Conservation (phyloP, 169 alveolate genomes). For the Plasmodium relictum region DNA sequence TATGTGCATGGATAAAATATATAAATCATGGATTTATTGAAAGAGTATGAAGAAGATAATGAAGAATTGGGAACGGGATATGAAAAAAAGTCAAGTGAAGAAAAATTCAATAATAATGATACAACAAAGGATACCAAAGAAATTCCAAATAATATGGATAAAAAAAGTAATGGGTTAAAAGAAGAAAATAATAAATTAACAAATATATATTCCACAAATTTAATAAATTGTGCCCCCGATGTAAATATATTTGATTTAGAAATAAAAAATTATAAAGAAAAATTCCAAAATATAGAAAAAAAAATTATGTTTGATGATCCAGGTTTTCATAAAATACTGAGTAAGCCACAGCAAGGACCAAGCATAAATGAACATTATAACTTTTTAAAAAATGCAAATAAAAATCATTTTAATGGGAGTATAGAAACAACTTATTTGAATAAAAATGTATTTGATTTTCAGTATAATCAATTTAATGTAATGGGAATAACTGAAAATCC, state of each 20-base stretch:
- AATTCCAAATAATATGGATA: neutral
- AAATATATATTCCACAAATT: slow-evolving; percentile 37
- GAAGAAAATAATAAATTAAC: slow-evolving; percentile 1
- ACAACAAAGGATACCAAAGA: slow-evolving; percentile 1
- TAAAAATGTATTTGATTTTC: slow-evolving; percentile 75
- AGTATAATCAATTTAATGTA: slow-evolving; percentile 69
- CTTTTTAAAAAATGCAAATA: slow-evolving; percentile 74
- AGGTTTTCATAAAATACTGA: slow-evolving; percentile 44
- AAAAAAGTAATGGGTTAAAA: slow-evolving; percentile 2
- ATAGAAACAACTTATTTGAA: slow-evolving; percentile 67
- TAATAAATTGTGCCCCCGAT: slow-evolving; percentile 85
- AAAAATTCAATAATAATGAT: slow-evolving; percentile 3
- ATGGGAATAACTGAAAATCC: slow-evolving; percentile 72
- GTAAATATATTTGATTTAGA: slow-evolving; percentile 79
- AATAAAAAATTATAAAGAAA: slow-evolving; percentile 75
- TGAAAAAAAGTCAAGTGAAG: slow-evolving; percentile 1
- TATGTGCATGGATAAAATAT: neutral
- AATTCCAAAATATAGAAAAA: slow-evolving; percentile 73
- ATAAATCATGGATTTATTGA: slow-evolving; percentile 62
- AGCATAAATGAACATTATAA: slow-evolving; percentile 70
- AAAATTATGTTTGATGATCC: slow-evolving; percentile 69
- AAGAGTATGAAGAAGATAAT: slow-evolving; percentile 65
- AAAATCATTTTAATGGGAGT: slow-evolving; percentile 70
- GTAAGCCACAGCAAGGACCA: slow-evolving; percentile 77
- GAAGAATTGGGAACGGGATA: slow-evolving; percentile 42